These are phyloP conservation scores for Grosmannia clavigera DNA, from an alignment of 2,329 filamentous ascomycete genomes.

Conservation along the genomic window DNA sequence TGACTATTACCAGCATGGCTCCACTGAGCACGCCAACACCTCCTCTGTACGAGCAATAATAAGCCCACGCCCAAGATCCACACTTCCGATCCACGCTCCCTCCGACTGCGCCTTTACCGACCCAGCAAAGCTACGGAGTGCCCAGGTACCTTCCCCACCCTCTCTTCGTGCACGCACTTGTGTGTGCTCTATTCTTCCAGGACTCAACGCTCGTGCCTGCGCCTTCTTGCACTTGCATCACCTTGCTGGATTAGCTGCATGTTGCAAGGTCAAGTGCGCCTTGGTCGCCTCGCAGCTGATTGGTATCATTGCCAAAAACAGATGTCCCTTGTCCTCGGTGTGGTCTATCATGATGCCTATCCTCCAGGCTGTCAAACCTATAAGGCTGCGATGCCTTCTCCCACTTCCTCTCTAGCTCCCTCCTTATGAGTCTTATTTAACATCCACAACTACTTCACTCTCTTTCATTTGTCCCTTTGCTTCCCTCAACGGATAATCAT, in stretches of 20 bases:
- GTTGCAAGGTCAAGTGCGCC: constrained; percentile 7
- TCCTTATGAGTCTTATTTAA: constrained; percentile 8
- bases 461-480: constrained; percentile 15
- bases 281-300: constrained; percentile 11
- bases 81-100: neutral
- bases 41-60: neutral
- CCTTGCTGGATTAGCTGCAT: neutral
- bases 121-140: neutral
- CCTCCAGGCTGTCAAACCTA: constrained; percentile 29
- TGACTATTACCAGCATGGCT: neutral
- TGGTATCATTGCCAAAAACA: constrained; percentile 8
- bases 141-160: neutral
- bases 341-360: constrained; percentile 13
- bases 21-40: neutral
- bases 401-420: constrained; percentile 12
- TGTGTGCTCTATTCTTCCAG: too few relatives aligned
- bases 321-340: constrained; percentile 6
- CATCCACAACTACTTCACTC: constrained; percentile 12
- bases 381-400: constrained; percentile 42
- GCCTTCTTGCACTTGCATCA: neutral
- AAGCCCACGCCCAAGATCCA: neutral
- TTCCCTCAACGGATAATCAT: constrained; percentile 4
- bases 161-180: neutral
- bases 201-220: neutral
- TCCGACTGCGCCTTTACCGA: neutral